Base-by-base conservation (phyloP, 1,284 basidiomycete species). In the Mycosarcoma maydis region DNA sequence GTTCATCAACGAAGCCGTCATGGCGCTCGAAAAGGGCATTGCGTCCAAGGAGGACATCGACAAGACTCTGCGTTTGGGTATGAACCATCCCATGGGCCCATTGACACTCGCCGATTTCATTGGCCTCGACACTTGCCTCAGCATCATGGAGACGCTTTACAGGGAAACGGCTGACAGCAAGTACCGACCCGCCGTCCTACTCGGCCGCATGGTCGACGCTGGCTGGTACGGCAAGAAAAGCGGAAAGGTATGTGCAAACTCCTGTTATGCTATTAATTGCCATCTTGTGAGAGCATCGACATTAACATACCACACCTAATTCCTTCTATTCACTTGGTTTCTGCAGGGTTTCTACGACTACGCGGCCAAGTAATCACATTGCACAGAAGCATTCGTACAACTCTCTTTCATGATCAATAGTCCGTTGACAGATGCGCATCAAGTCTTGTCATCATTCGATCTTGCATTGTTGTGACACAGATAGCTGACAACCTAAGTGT, bases 151-250 rank as follows among this genome's bases (percentile, higher is more conserved):
- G 48, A 73, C 72, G n/a, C 48, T 80, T 9, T 64, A 73, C 55
- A 46, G 66, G 14, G 94, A 94, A 61, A 95, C 92, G 11, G 88
- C 90, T 0, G 94, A 98, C 83, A 91, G 90, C n/a, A 97, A 98
- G 83, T 98, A 97, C 83, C 87, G 94, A n/a, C 94, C 94, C 0
- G 90, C 90, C 48, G 87, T 94, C 20, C 85, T 98, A 22, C 86
- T 98, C 10, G 90, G 93, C 72, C 86, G 92, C 30, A 97, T 97
- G 94, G 94, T 98, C 9, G 92, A 97, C 80, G 95, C 94, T 16
- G 90, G 91, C 34, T 97, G 92, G 92, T 86, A 90, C 54, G 94
- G 94, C n/a, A 90, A 87, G 85, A 97, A 94, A 85, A 90, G 64
- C 27, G 76, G 76, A 38, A 75, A 77, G 66, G 74, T 74, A 54